Evolutionary conservation across 345 rosid genomes (phyloP).

Genomic region (Erysimum cheiranthoides): DNA sequence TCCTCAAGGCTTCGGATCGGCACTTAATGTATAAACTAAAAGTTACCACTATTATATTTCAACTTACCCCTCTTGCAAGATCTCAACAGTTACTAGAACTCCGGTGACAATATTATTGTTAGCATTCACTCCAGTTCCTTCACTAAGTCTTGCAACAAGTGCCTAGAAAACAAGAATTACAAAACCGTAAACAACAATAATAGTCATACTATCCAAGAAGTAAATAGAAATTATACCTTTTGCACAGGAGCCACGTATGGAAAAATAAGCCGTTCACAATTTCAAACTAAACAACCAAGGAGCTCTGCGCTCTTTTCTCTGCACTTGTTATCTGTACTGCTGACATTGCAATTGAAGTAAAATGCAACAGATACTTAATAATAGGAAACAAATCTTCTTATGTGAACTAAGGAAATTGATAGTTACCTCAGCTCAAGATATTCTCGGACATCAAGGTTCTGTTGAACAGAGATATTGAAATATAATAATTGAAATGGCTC

Average conservation of each 20-base stretch:
- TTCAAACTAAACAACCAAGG: constrained; percentile 96
- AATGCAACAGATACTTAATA: constrained; percentile 37
- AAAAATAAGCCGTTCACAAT: constrained; percentile 85
- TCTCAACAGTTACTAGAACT: constrained; percentile 96
- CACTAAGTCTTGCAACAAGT: constrained; percentile 89
- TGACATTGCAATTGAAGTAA: constrained; percentile 55
- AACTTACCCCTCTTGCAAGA: constrained; percentile 98
- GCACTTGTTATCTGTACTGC: constrained; percentile 99
- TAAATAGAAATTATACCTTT: constrained; percentile 64
- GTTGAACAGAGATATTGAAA: constrained; percentile 40
- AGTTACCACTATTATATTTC: constrained; percentile 21
- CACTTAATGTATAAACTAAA: constrained; percentile 30
- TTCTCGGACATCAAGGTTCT: constrained; percentile 97
- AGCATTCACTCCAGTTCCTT: constrained; percentile 84
- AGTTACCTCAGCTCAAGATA: constrained; percentile 92
- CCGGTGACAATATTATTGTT: constrained; percentile 89
- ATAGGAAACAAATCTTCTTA: constrained; percentile 17
- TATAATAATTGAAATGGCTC: constrained; percentile 27
- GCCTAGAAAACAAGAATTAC: constrained; percentile 65
- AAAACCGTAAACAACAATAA: constrained; percentile 20
- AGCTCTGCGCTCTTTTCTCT: constrained; percentile 97
- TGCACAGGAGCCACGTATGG: constrained; percentile 96
- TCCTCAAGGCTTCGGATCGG: constrained; percentile 52
- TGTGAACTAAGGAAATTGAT: constrained; percentile 17
- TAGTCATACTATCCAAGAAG: constrained; percentile 29